A percentile compares a stretch with the other conserved stretches of the same genome.
phyloP scores from a whole-genome alignment of 1,284 basidiomycete genomes.

The Amylostereum chailletii region DNA sequence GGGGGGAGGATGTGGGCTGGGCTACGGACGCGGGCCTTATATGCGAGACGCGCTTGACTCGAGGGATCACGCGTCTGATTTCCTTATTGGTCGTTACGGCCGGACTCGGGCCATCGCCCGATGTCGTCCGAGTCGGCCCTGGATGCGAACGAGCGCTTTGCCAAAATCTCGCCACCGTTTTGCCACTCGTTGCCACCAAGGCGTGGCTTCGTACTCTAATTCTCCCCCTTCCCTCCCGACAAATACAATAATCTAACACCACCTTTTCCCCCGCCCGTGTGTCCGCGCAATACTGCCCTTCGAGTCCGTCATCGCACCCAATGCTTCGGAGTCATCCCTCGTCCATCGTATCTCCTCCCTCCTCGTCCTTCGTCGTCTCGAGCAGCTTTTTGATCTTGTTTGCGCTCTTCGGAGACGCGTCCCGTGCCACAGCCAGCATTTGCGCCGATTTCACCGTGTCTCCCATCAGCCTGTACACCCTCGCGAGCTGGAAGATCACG shows the following conservation, averaged over 20 bases:
- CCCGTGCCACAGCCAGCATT: conserved; percentile 80
- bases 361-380: conserved; percentile 59
- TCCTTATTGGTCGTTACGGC: conserved; percentile 7
- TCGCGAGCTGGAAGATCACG: conserved; percentile 91
- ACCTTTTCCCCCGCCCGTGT: no score
- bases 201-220: no score
- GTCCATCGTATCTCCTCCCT: conserved; percentile 63
- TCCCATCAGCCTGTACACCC: conserved; percentile 76
- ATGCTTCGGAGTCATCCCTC: conserved; percentile 36
- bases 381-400: conserved; percentile 72
- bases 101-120: no score
- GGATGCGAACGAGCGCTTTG: no score
- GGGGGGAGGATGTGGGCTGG: conserved; percentile 18
- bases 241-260: no score
- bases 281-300: no score
- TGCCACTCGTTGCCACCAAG: no score
- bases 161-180: no score
- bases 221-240: no score
- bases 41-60: background rate
- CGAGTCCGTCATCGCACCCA: no score
- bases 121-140: no score
- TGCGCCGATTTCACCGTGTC: conserved; percentile 73
- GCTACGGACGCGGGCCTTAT: conserved; percentile 5
- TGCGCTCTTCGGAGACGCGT: conserved; percentile 72
- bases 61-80: background rate